phyloP scores from a whole-genome alignment of 345 rosid genomes.

The Eucalyptus urophylla region DNA sequence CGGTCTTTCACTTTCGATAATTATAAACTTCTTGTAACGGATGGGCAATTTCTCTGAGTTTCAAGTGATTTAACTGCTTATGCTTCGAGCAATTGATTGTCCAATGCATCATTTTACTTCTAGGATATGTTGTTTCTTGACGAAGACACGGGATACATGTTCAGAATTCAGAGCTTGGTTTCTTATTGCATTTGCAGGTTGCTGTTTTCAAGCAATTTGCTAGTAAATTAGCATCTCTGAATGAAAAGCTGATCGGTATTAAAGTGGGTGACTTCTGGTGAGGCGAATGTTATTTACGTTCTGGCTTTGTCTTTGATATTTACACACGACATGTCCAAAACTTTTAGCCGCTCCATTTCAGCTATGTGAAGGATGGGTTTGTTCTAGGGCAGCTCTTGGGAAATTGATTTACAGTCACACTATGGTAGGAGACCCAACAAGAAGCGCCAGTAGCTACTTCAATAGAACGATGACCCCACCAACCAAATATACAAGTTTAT shows the following conservation, averaged over 20 bases:
- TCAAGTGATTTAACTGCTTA: background rate
- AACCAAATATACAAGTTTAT: background rate
- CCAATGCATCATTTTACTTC: background rate
- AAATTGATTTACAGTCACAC: constrained; percentile 75
- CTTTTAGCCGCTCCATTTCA: constrained; percentile 9
- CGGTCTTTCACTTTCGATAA: background rate
- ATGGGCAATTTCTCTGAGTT: background rate
- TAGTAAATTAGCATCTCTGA: no score
- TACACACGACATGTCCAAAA: background rate
- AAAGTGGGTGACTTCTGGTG: no score
- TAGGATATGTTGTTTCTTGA: no score
- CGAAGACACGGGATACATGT: no score
- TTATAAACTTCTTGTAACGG: background rate
- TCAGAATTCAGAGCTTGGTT: background rate
- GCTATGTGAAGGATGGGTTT: constrained; percentile 75
- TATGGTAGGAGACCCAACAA: constrained; percentile 19
- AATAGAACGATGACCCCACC: background rate
- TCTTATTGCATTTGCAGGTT: no score
- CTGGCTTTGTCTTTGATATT: background rate
- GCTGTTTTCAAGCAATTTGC: no score
- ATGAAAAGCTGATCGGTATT: no score
- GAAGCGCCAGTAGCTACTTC: background rate
- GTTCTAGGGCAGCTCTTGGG: constrained; percentile 82
- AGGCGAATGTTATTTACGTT: no score
- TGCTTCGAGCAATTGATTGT: background rate